phyloP scores from a whole-genome alignment of 768 basidiomycete species.

The Atractiella rhizophila region DNA sequence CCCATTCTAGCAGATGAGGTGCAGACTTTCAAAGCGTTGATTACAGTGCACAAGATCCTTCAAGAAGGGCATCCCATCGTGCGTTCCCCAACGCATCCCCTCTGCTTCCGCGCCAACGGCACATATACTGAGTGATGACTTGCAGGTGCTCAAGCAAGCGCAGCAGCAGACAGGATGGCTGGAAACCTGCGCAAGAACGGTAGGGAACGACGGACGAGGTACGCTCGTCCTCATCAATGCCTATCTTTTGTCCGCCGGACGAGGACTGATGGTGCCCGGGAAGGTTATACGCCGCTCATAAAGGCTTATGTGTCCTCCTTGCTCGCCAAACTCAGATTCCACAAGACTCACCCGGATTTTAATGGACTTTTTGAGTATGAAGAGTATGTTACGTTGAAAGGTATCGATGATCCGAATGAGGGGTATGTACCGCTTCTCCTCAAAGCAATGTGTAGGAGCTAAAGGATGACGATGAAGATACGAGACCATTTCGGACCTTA shows the following conservation, averaged over 20 bases:
- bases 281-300: conserved; percentile 79
- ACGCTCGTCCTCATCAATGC: conserved; percentile 4
- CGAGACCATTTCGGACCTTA: conserved; percentile 90
- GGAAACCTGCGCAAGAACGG: conserved; percentile 81
- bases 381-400: conserved; percentile 88
- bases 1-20: conserved; percentile 93
- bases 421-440: conserved; percentile 34
- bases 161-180: conserved; percentile 94
- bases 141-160: conserved; percentile 79
- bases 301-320: conserved; percentile 90
- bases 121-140: neutral
- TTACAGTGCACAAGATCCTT: conserved; percentile 87
- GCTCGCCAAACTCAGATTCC: conserved; percentile 81
- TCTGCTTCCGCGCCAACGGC: neutral
- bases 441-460: neutral
- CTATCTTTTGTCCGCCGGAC: neutral
- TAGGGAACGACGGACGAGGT: conserved; percentile 63
- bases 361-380: conserved; percentile 98
- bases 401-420: conserved; percentile 96
- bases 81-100: conserved; percentile 16
- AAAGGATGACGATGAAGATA: conserved; percentile 31
- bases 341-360: conserved; percentile 84
- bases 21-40: conserved; percentile 92
- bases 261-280: neutral
- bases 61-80: conserved; percentile 95